phyloP scores from a whole-genome alignment of 225 moss, liverwort and hornwort species.

The Climacium dendroides region DNA sequence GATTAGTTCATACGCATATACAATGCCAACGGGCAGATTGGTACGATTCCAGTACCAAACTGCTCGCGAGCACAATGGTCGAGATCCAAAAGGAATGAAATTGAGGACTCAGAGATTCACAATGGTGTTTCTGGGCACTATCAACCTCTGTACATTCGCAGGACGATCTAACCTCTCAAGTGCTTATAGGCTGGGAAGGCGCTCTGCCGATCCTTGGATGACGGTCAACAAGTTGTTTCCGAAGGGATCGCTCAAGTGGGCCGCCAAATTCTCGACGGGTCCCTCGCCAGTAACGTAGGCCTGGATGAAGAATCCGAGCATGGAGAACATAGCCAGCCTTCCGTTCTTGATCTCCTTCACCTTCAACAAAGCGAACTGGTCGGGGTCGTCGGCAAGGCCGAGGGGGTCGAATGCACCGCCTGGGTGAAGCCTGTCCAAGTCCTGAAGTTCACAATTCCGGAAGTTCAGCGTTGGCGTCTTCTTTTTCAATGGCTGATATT shows the following conservation, averaged over 20 bases:
- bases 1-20: neutral
- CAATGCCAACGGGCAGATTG: neutral
- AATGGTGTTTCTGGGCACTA: neutral
- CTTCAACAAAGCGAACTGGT: slow-evolving; percentile 64
- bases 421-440: slow-evolving; percentile 65
- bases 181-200: slow-evolving; percentile 44
- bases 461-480: neutral
- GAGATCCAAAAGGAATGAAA: neutral
- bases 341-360: neutral
- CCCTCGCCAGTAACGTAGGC: neutral
- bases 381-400: slow-evolving; percentile 68
- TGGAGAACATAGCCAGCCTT: neutral
- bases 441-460: neutral
- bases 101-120: neutral
- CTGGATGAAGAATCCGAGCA: neutral
- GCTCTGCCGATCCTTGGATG: slow-evolving; percentile 51
- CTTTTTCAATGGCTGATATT: neutral
- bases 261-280: slow-evolving; percentile 59
- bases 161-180: neutral
- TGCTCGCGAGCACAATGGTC: neutral
- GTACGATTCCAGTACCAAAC: neutral
- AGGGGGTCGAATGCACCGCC: slow-evolving; percentile 75
- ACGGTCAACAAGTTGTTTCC: slow-evolving; percentile 77
- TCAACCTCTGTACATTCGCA: slow-evolving; percentile 6
- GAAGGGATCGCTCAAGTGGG: slow-evolving; percentile 81